phyloP scores from a whole-genome alignment of 139 green algal genomes.

The Chlorella vulgaris region DNA sequence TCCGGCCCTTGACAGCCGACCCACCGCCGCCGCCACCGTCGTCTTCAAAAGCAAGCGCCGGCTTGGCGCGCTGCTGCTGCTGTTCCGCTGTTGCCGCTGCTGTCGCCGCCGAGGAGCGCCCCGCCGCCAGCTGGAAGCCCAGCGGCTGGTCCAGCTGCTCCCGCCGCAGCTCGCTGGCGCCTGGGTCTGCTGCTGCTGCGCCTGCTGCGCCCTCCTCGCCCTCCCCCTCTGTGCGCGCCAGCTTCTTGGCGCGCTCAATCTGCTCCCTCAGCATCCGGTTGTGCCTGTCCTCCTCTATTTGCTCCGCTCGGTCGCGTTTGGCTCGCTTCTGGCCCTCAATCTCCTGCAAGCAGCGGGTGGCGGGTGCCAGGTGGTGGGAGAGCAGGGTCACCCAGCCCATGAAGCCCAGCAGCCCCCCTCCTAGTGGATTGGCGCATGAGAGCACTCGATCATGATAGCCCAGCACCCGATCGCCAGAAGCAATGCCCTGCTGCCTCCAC shows the following conservation, averaged over 20 bases:
- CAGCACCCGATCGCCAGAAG: too few relatives aligned
- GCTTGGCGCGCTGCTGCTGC: slow-evolving; percentile 15
- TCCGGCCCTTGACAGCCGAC: background rate
- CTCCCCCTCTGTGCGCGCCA: slow-evolving; percentile 32
- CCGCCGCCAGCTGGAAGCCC: slow-evolving; percentile 53
- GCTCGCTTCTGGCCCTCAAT: slow-evolving; percentile 51
- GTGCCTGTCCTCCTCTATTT: slow-evolving; percentile 54
- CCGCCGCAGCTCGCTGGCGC: slow-evolving; percentile 52
- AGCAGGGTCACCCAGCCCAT: too few relatives aligned
- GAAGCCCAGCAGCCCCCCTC: too few relatives aligned
- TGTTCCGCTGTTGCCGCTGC: background rate
- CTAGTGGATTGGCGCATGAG: background rate
- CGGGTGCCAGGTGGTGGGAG: background rate
- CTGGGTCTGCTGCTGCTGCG: background rate
- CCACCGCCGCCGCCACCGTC: slow-evolving; percentile 1
- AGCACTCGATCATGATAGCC: too few relatives aligned
- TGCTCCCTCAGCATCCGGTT: slow-evolving; percentile 53
- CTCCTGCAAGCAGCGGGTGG: slow-evolving; percentile 26
- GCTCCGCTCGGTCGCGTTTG: slow-evolving; percentile 60
- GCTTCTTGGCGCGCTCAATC: slow-evolving; percentile 59
- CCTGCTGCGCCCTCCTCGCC: background rate
- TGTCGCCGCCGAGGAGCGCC: background rate
- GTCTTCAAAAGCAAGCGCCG: slow-evolving; percentile 33
- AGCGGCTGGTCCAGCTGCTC: slow-evolving; percentile 55
- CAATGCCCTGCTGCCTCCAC: too few relatives aligned